phyloP scores from a whole-genome alignment of 192 early-diverging fungal species.

The Spinellus fusiger region DNA sequence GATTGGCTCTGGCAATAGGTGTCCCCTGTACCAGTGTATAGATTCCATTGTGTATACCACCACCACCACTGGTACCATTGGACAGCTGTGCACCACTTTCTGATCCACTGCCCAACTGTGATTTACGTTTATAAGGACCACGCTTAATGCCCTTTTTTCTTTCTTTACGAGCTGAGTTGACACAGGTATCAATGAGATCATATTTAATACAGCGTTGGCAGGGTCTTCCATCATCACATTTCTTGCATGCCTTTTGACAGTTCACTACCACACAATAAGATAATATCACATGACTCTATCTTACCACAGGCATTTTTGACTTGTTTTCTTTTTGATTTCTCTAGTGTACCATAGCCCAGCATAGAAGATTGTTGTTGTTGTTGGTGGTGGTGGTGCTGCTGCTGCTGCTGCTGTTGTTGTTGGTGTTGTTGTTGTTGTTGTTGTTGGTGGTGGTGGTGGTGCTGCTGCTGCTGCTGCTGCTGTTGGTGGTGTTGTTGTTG shows the following conservation, averaged over 20 bases:
- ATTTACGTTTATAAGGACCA: conserved; percentile 71
- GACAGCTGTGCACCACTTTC: conserved; percentile 4
- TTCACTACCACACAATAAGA: conserved; percentile 43
- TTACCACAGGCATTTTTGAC: conserved; percentile 90
- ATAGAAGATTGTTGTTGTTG: conserved; percentile 4
- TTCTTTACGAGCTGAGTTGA: conserved; percentile 73
- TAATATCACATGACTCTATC: background rate
- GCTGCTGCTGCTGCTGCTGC: background rate
- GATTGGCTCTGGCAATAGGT: conserved; percentile 9
- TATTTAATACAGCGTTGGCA: conserved; percentile 77
- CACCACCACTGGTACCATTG: background rate
- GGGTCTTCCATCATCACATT: conserved; percentile 79
- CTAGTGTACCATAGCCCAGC: background rate
- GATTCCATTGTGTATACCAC: background rate
- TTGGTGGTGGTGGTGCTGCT: background rate
- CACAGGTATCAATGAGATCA: conserved; percentile 58
- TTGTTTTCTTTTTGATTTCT: conserved; percentile 54
- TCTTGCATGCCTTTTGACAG: conserved; percentile 87
- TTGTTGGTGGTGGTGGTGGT: background rate
- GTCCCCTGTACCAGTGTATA: background rate
- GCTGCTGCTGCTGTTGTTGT: conserved; percentile 1
- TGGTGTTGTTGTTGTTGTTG: no score
- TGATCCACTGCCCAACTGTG: conserved; percentile 6
- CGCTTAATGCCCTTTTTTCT: conserved; percentile 78
- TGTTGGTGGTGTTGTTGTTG: conserved; percentile 4